Evolutionary conservation across 495 filamentous ascomycete species (phyloP).

Genomic region (Usnea hakonensis): DNA sequence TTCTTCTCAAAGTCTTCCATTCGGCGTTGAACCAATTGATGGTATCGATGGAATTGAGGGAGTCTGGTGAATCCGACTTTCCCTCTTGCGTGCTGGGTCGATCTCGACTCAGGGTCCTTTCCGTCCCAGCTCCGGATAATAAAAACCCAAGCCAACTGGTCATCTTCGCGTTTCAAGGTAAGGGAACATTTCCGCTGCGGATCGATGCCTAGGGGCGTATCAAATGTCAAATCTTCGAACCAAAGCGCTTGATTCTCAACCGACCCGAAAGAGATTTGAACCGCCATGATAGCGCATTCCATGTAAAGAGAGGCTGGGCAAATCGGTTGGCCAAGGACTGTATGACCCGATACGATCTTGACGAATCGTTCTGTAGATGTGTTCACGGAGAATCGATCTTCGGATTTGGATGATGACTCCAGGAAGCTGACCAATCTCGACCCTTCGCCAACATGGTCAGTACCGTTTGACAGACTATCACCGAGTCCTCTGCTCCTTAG

Average conservation of each 20-base stretch:
- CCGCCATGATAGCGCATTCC: slow-evolving; percentile 24
- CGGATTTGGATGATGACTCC: background rate
- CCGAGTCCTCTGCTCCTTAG: background rate
- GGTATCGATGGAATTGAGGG: slow-evolving; percentile 5
- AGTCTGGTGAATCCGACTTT: slow-evolving; percentile 2
- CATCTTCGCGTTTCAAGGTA: background rate
- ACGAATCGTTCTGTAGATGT: slow-evolving; percentile 1
- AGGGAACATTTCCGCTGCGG: background rate
- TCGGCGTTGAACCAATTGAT: background rate
- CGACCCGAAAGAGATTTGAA: background rate
- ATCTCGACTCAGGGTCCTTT: background rate
- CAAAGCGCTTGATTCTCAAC: background rate
- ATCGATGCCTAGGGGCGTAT: slow-evolving; percentile 9
- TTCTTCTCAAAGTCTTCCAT: slow-evolving; percentile 2
- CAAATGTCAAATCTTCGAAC: slow-evolving; percentile 11
- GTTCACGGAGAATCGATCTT: slow-evolving; percentile 6
- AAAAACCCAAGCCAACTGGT: background rate
- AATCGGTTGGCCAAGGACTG: slow-evolving; percentile 28
- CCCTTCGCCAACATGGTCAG: background rate
- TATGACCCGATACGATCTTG: slow-evolving; percentile 29
- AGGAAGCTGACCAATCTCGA: background rate
- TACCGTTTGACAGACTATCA: background rate
- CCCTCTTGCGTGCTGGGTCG: slow-evolving; percentile 5
- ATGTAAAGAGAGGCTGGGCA: slow-evolving; percentile 39
- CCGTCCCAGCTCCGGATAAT: background rate